These are phyloP conservation scores for Sporothrix curviconia DNA, from an alignment of 2,329 filamentous ascomycete species.

Conservation along the genomic window DNA sequence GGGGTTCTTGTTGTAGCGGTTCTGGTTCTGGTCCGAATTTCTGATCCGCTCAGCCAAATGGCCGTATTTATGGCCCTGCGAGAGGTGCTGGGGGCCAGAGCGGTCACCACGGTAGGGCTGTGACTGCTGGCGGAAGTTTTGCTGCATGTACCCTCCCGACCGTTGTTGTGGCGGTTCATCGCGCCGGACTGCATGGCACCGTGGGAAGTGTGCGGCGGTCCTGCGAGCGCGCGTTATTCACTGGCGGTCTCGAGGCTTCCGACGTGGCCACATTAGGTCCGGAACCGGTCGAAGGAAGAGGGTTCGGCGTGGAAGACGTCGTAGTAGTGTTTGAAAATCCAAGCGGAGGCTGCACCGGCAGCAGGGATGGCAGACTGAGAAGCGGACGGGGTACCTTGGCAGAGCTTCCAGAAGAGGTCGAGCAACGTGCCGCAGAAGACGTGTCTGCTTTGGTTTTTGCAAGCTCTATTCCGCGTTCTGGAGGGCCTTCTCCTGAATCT, in stretches of 20 bases:
- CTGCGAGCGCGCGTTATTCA: slow-evolving; percentile 9
- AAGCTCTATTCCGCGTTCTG: slow-evolving; percentile 65
- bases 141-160: slow-evolving; percentile 44
- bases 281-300: too few species aligned
- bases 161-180: slow-evolving; percentile 39
- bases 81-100: slow-evolving; percentile 34
- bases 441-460: slow-evolving; percentile 37
- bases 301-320: not conserved
- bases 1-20: slow-evolving; percentile 28
- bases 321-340: too few species aligned
- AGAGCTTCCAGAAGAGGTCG: not conserved
- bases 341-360: not conserved
- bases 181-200: slow-evolving; percentile 25
- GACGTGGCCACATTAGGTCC: too few species aligned
- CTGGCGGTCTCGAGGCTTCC: not conserved
- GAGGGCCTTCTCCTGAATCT: slow-evolving; percentile 84
- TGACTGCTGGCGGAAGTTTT: slow-evolving; percentile 40
- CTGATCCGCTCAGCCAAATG: slow-evolving; percentile 46
- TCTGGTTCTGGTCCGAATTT: slow-evolving; percentile 40
- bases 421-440: slow-evolving; percentile 45
- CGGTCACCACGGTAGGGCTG: slow-evolving; percentile 45
- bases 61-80: slow-evolving; percentile 37
- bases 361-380: not conserved
- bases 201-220: slow-evolving; percentile 19
- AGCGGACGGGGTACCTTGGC: not conserved